Percentiles rank a stretch among this genome's conserved stretches.
Evolutionary conservation across 2,329 filamentous ascomycete species (phyloP).

Genomic region (Didymella arachidicola): DNA sequence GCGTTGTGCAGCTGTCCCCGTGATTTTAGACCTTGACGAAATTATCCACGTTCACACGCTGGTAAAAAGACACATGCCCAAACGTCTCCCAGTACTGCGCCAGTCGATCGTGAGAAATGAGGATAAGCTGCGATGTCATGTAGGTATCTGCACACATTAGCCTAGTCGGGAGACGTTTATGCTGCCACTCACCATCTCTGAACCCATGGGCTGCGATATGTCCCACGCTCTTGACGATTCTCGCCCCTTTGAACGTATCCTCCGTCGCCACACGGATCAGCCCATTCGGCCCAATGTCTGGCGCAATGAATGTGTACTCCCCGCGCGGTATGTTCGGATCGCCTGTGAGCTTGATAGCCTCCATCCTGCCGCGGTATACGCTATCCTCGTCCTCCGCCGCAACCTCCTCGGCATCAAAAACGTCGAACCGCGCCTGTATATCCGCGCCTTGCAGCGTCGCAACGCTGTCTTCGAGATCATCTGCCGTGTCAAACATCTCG

Average conservation of each 20-base stretch:
- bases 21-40: conserved; percentile 33
- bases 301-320: conserved; percentile 80
- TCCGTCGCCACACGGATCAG: conserved; percentile 71
- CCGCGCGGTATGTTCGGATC: conserved; percentile 90
- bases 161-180: accelerated
- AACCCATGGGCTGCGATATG: conserved; percentile 82
- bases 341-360: conserved; percentile 90
- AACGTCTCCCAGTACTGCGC: conserved; percentile 81
- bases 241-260: conserved; percentile 73
- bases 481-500: conserved; percentile 23
- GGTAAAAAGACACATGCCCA: conserved; percentile 59
- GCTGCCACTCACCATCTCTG: conserved; percentile 66
- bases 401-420: not conserved
- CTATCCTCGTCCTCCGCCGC: conserved; percentile 25
- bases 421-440: not conserved
- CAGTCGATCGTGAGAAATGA: conserved; percentile 77
- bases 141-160: conserved; percentile 67
- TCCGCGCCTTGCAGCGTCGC: conserved; percentile 38
- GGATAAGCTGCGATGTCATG: conserved; percentile 76
- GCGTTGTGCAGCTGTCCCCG: not conserved
- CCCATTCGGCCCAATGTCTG: conserved; percentile 75
- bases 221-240: conserved; percentile 76
- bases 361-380: conserved; percentile 71
- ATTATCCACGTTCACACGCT: conserved; percentile 56
- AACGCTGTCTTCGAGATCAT: conserved; percentile 52